These are phyloP conservation scores for Vitis hybrid DNA, from an alignment of 177 flowering plant species.

Conservation along the genomic window DNA sequence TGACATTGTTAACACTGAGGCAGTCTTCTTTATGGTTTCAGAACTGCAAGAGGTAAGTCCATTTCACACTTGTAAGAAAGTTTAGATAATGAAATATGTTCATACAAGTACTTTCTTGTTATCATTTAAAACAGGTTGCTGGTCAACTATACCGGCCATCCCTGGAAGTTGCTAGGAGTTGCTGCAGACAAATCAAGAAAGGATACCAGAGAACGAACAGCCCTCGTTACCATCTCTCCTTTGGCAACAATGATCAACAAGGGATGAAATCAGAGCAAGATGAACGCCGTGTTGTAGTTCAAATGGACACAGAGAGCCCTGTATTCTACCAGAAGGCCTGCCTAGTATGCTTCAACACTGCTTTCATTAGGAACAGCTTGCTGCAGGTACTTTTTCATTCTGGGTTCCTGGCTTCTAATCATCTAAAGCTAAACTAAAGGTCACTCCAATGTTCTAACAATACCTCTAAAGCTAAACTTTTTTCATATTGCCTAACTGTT, in stretches of 20 bases:
- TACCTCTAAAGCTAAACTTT: too few relatives aligned
- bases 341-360: constrained; percentile 86
- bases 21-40: constrained; percentile 62
- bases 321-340: constrained; percentile 65
- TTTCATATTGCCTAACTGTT: too few relatives aligned
- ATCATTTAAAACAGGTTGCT: constrained; percentile 36
- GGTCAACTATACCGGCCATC: constrained; percentile 54
- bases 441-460: too few relatives aligned
- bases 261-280: constrained; percentile 26
- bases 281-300: constrained; percentile 54
- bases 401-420: neutral
- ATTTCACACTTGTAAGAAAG: neutral
- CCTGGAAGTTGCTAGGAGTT: constrained; percentile 49
- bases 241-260: constrained; percentile 35
- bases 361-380: constrained; percentile 66
- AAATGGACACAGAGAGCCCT: constrained; percentile 80
- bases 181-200: constrained; percentile 56
- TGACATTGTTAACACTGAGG: constrained; percentile 53
- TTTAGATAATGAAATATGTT: neutral
- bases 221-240: constrained; percentile 57
- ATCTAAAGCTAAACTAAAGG: too few relatives aligned
- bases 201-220: constrained; percentile 46
- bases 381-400: constrained; percentile 45
- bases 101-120: too few relatives aligned
- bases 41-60: constrained; percentile 54